A percentile compares a stretch with the other conserved stretches of the same genome.
These are phyloP conservation scores for Scedosporium apiospermum DNA, from an alignment of 2,329 filamentous ascomycete species.

Conservation along the genomic window DNA sequence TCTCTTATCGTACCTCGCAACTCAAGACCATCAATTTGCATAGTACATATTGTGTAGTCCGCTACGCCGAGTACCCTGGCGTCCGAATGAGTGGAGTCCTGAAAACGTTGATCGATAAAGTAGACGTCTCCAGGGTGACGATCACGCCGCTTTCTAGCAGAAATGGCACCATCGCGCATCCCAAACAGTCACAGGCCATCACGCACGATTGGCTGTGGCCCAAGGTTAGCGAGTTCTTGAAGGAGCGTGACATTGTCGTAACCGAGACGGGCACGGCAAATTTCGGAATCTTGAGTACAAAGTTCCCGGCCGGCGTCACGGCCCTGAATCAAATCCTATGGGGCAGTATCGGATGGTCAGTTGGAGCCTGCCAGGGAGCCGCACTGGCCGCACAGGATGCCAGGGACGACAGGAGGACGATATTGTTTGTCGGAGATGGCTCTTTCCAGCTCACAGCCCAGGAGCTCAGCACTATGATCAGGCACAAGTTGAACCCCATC, in stretches of 20 bases:
- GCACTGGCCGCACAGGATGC: constrained; percentile 65
- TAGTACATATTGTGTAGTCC: constrained; percentile 61
- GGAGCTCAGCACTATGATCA: constrained; percentile 76
- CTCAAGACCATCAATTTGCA: constrained; percentile 76
- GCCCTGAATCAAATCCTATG: constrained; percentile 72
- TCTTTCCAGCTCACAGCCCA: constrained; percentile 79
- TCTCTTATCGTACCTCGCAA: constrained; percentile 68
- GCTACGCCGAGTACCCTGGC: constrained; percentile 70
- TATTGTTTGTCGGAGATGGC: constrained; percentile 84
- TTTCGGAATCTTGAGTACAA: constrained; percentile 80
- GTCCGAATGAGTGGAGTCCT: constrained; percentile 73
- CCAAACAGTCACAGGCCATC: constrained; percentile 30
- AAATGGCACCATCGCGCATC: background rate
- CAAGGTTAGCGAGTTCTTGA: constrained; percentile 61
- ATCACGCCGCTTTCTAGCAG: constrained; percentile 25
- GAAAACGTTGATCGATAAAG: constrained; percentile 52
- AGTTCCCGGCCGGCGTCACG: constrained; percentile 68
- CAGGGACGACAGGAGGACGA: constrained; percentile 48
- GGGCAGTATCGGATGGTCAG: constrained; percentile 56
- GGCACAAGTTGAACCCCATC: constrained; percentile 63
- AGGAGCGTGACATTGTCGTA: constrained; percentile 65
- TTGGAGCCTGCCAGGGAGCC: constrained; percentile 52
- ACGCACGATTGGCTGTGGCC: constrained; percentile 73
- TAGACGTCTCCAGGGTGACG: constrained; percentile 44
- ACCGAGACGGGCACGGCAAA: constrained; percentile 84